Base-by-base conservation (phyloP, 2,329 filamentous ascomycete genomes). In the Diaporthe sp. region DNA sequence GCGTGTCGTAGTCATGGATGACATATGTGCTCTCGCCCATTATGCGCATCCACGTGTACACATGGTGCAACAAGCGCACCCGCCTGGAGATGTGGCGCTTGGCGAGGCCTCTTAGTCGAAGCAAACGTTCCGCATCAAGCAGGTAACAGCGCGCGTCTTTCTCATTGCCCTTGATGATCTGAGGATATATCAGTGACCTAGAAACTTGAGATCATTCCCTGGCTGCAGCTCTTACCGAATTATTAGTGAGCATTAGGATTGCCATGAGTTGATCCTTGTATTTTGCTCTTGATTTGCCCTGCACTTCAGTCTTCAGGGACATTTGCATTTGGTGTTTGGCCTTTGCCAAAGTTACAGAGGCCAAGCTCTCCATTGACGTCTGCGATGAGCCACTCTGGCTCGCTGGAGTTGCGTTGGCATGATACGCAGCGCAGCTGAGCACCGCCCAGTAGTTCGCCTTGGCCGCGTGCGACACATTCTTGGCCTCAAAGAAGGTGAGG, bases 1-100 rank as follows among this genome's bases (percentile, higher is more conserved):
- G 35, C 1, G 15, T 45, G 10, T 45, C 25, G 40, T 64, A 64
- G 40, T 64, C 58, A 17, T 64, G 58, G 15, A 64, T 64, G n/a
- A 64, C 38, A 45, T 64, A 64, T 30, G 58, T 64, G 38, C 58
- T 64, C 58, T 64, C 58, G 25, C 58, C 58, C 15, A 64, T 64
- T n/a, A 64, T 64, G 25, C 58, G 58, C n/a, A 64, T 19, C 58
- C 58, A 64, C 33, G 58, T 64, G 38, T 64, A 64, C 1, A 64
- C 58, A 22, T 64, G 58, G 25, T 64, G 58, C 40, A 64, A 13
- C 58, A 64, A 7, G n/a, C 58, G 38, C 58, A 64, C 58, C 15
- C 58, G 58, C 58, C 58, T 45, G 38, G 58, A 64, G 38, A 64
- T 42, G 15, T 64, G 38, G 40, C 58, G 58, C 15, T 64, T 64